Evolutionary conservation across 2,329 filamentous ascomycete genomes (phyloP).

Genomic region (Myrmaecium sp.): DNA sequence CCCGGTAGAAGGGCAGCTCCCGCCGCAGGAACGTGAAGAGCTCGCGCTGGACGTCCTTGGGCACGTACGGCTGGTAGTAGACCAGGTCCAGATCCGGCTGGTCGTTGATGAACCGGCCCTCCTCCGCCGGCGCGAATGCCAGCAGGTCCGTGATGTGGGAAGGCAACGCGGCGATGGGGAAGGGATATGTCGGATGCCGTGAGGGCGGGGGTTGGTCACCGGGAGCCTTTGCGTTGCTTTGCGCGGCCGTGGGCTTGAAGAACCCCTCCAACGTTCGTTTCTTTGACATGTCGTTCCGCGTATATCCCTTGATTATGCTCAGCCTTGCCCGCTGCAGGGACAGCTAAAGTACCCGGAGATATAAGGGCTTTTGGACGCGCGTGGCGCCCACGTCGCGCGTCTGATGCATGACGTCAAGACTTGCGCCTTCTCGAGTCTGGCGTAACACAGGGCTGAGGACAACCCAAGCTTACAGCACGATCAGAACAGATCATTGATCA

Average conservation of each 20-base stretch:
- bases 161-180: conserved; percentile 33
- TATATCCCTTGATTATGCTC: too few species aligned
- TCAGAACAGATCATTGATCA: too few species aligned
- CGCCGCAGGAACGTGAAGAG: conserved; percentile 55
- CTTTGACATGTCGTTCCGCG: too few species aligned
- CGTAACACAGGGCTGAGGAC: too few species aligned
- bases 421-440: too few species aligned
- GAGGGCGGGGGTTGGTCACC: conserved; percentile 13
- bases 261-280: conserved; percentile 55
- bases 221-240: neutral
- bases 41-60: conserved; percentile 34
- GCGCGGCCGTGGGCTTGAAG: conserved; percentile 35
- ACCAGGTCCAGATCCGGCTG: conserved; percentile 56
- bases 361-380: too few species aligned
- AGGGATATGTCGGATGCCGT: conserved; percentile 35
- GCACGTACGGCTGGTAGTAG: conserved; percentile 60
- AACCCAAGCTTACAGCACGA: too few species aligned
- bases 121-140: conserved; percentile 29
- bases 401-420: too few species aligned
- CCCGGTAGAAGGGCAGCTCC: conserved; percentile 60
- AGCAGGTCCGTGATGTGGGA: conserved; percentile 23
- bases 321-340: too few species aligned
- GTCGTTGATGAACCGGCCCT: conserved; percentile 42
- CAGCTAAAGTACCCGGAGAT: too few species aligned
- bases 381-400: too few species aligned